Base-by-base conservation (phyloP, 164 flowering plant species). In the Dillenia turbinata region DNA sequence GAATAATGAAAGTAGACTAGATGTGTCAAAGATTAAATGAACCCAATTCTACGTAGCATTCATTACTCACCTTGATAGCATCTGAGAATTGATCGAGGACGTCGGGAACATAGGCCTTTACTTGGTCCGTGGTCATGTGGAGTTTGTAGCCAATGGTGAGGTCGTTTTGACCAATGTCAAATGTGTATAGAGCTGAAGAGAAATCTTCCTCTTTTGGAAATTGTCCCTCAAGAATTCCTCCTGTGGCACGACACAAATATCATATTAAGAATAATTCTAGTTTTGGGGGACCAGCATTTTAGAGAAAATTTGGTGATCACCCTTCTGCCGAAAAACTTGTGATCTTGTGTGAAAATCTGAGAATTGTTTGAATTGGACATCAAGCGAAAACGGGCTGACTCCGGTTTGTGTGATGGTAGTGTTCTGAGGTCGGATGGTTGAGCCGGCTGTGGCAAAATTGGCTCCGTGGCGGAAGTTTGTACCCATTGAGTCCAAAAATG, bases 111-210 rank as follows among this genome's bases (percentile, higher is more conserved):
- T 60, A 63, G 8, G 75, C 81, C 54, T 44, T 75, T 11, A 81
- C 79, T 67, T 83, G 67, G 0, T 64, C 78, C 8, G 74, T 65
- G 1, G 85, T 47, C 83, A 70, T 63, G 65, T 75, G 75, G 11
- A 54, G 71, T 45, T 63, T 70, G 52, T 65, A 71, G 13, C 81
- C 78, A 15, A 78, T 72, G 0, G 81, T 75, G 12, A 83, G 73
- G 61, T 83, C 87, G 56, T 83, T 83, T 44, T 83, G 87, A 9
- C 87, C 87, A 7, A 80, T 81, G 56, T 83, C 87, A 43, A 80
- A 80, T 10, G 85, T 78, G 69, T 80, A 83, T 12, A 83, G 64
- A 1, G 78, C 87, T 13, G 63, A 60, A 10, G 72, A 62, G 64
- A 83, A 83, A 54, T 72, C 63, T 33, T 77, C 74, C 52, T 67